A percentile compares a stretch with the other conserved stretches of the same genome.
Conservation (phyloP, 2,329 filamentous ascomycete genomes). For the Sclerotinia glacialis region DNA sequence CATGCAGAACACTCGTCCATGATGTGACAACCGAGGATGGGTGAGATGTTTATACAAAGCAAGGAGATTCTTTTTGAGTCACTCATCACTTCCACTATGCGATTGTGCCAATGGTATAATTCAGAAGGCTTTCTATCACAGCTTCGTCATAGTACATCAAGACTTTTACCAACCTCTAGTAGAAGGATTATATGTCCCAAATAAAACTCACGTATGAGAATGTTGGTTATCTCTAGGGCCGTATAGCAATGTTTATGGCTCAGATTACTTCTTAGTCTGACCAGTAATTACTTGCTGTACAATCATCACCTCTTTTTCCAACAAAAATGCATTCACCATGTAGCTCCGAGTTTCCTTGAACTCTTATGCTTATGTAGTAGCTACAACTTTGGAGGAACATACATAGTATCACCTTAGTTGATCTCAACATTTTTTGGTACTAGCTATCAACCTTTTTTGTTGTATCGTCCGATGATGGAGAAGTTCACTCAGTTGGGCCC, state of each 20-base stretch:
- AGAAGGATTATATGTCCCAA: neutral
- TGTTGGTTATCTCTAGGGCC: neutral
- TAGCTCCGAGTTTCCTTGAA: neutral
- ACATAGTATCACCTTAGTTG: too few relatives aligned
- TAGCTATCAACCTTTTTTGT: neutral
- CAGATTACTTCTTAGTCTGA: neutral
- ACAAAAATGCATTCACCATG: neutral
- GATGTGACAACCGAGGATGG: too few relatives aligned
- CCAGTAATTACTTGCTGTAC: neutral
- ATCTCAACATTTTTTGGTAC: neutral
- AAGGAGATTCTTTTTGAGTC: too few relatives aligned
- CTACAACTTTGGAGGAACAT: neutral
- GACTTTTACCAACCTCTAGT: too few relatives aligned
- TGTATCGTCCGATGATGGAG: neutral
- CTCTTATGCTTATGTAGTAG: neutral
- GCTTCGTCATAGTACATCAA: neutral
- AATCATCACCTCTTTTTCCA: neutral
- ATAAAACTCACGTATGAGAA: neutral
- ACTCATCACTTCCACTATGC: neutral
- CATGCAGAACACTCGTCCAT: neutral
- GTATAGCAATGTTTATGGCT: too few relatives aligned
- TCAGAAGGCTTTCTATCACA: neutral
- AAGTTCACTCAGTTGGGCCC: neutral
- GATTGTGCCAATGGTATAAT: neutral
- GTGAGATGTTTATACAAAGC: neutral